Conservation (phyloP, 1,284 basidiomycete species). For the Ustilago crameri region DNA sequence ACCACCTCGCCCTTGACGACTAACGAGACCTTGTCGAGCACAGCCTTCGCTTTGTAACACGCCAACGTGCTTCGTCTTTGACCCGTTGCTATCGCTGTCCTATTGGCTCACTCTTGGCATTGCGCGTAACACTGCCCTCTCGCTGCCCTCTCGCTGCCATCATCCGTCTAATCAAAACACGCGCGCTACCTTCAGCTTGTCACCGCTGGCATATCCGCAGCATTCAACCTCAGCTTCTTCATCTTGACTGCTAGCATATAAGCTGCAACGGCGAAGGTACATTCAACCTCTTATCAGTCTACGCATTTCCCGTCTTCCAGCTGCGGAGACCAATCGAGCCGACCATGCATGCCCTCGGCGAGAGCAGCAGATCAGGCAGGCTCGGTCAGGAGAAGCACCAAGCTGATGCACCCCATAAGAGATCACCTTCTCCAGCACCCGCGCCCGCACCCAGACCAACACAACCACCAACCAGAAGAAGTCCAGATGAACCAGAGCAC, state of each 20-base stretch:
- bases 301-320: no score
- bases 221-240: not conserved
- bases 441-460: constrained; percentile 35
- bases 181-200: not conserved
- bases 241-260: no score
- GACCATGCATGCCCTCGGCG: constrained; percentile 35
- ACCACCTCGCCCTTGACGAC: no score
- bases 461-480: constrained; percentile 30
- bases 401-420: constrained; percentile 3
- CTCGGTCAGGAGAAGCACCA: constrained; percentile 13
- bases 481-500: constrained; percentile 38
- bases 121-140: no score
- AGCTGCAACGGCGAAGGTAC: no score
- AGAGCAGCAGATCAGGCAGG: constrained; percentile 37
- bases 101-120: no score
- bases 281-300: no score
- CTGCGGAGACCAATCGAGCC: not conserved
- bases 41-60: no score
- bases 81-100: no score
- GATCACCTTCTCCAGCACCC: constrained; percentile 30
- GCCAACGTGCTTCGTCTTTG: no score
- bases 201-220: not conserved
- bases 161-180: not conserved
- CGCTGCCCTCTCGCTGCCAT: not conserved
- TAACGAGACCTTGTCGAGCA: no score